A percentile compares a stretch with the other conserved stretches of the same genome.
phyloP scores from a whole-genome alignment of 768 basidiomycete species.

The Suillus fuscotomentosus region DNA sequence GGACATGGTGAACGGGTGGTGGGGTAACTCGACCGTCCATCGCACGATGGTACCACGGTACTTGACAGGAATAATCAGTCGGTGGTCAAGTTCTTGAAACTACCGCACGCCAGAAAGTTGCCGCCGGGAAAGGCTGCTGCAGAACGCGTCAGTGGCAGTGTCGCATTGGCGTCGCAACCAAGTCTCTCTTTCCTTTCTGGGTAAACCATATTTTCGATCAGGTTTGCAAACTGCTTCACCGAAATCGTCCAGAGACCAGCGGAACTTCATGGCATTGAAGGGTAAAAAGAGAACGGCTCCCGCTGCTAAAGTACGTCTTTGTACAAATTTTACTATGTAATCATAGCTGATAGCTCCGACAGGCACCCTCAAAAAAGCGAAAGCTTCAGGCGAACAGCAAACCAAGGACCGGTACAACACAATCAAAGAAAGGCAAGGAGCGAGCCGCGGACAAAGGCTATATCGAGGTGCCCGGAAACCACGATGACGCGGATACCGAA shows the following conservation, averaged over 20 bases:
- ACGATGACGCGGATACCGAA: constrained; percentile 12
- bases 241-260: background rate
- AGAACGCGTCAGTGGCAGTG: constrained; percentile 4
- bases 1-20: constrained; percentile 62
- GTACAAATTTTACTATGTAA: background rate
- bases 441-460: constrained; percentile 56
- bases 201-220: background rate
- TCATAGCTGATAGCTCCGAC: background rate
- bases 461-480: constrained; percentile 56
- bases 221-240: background rate
- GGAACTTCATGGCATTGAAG: constrained; percentile 26
- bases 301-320: constrained; percentile 24
- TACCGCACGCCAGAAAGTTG: background rate
- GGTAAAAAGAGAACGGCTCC: constrained; percentile 35
- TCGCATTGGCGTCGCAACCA: background rate
- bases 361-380: constrained; percentile 58
- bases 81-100: background rate
- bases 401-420: constrained; percentile 22
- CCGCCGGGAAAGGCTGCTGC: background rate
- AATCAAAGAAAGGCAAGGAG: constrained; percentile 51
- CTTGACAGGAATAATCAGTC: background rate
- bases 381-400: constrained; percentile 41
- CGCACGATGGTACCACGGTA: background rate
- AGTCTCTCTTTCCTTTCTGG: background rate
- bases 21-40: constrained; percentile 39